Evolutionary conservation across 495 filamentous ascomycete genomes (phyloP), one percentile per base, ranked within the genome.

Genomic region (Pyronema domesticum): DNA sequence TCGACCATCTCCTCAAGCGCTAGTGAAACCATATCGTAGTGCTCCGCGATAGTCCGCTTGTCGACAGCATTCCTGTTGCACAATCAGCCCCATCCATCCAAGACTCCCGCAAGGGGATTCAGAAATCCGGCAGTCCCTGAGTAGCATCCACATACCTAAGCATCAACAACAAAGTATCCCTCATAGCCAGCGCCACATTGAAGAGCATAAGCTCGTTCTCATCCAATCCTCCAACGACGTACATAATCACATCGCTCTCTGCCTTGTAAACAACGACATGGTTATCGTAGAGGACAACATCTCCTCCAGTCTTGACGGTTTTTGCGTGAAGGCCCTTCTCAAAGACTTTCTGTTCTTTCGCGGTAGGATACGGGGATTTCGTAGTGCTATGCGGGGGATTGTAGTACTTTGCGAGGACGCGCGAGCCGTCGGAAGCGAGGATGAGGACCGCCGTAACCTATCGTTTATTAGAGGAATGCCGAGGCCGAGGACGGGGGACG

Each of bases 121-220:
- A n/a, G n/a, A n/a, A n/a, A n/a, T n/a, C 7, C 23, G 23, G 23
- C 23, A 5, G 23, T 30, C 5, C 23, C 23, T 1, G 23, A 30
- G 23, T 30, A 30, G 5, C 23, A 1, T 30, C 23, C 23, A 30
- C 23, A 30, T 73, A 89, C 88, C 95, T 96, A 68, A 99, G 83
- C 30, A 99, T 68, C 35, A 96, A 82, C 57, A 88, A 83, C 64
- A 99, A 70, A 49, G 84, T 80, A 73, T 99, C 91, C 55, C 91
- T 73, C 61, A 96, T 67, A 4, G 86, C 88, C 54, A 95, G 68
- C 44, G 95, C 77, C 14, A 94, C 89, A 63, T 88, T 91, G 71
- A 93, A 96, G 49, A 99, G 75, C 68, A 99, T 69, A 17, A 99
- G 85, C 71, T 99, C 91, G 67, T 95, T 99, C 73, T 99, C 91